Evolutionary conservation across 1,139 yeast species (phyloP), one percentile per base, ranked within the genome.

Genomic region (Yamadazyma aaseri): DNA sequence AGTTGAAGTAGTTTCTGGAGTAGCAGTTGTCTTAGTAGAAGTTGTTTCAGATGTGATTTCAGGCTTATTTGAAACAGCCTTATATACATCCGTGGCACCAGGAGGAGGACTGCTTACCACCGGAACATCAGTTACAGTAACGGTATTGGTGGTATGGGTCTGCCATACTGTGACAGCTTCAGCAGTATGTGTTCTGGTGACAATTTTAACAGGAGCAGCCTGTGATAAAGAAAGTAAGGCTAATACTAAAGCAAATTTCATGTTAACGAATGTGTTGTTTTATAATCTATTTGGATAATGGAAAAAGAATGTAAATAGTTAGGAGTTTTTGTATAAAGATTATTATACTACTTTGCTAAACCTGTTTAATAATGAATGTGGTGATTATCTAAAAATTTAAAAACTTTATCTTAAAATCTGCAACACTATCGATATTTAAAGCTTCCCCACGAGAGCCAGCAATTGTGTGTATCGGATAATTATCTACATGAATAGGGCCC

Each of bases 121-220:
- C 3, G 81, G 76, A 3, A 79, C 73, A 42, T 66, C 64, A 11
- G 74, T 70, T 33, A 68, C 60, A 1, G 80, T 72, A 14, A 35
- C 39, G 5, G 50, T 33, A 44, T 45, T 37, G 7, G 49, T 23
- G 64, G 44, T 41, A 33, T 34, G 37, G 6, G 50, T 46, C 16
- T 39, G 20, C 45, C 55, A 53, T n/a, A 50, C 45, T 16, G 67
- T 61, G 11, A 56, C 58, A 8, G 65, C 51, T 3, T 57, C 51
- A 8, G 68, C 67, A 17, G 65, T 58, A 32, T 56, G 61, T 7
- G 41, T 40, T 28, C 57, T 43, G 17, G 66, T 61, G 33, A 60
- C 47, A 18, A 55, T 29, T 28, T 35, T 40, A 6, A 48, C 43
- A 5, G 65, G 65, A 28, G 63, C 55, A 6, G 65, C 65, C 21